phyloP scores from a whole-genome alignment of 2,329 filamentous ascomycete species.

The Pseudophaeomoniella oleicola region DNA sequence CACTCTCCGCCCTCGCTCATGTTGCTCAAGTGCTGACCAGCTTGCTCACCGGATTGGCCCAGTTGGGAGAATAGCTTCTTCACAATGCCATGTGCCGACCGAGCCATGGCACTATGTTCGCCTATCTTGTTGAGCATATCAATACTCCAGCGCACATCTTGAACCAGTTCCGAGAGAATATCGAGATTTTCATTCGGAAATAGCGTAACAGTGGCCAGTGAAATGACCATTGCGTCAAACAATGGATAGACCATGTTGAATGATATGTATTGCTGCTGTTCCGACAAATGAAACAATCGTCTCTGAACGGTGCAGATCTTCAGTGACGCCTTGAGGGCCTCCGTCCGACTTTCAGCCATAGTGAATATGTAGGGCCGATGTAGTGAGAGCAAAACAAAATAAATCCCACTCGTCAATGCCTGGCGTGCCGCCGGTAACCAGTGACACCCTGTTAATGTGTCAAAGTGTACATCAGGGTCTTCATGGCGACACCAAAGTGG shows the following conservation, averaged over 20 bases:
- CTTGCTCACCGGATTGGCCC: no score
- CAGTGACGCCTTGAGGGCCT: slow-evolving; percentile 8
- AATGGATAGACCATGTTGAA: slow-evolving; percentile 11
- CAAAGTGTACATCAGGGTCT: background rate
- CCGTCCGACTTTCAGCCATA: slow-evolving; percentile 6
- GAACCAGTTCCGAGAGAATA: background rate
- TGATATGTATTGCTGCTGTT: slow-evolving; percentile 8
- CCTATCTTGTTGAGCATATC: slow-evolving; percentile 2
- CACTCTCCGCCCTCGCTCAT: no score
- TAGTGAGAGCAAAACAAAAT: slow-evolving; percentile 10
- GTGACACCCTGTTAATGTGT: slow-evolving; percentile 3
- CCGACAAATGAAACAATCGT: slow-evolving; percentile 7
- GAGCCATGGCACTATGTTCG: no score
- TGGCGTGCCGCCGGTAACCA: slow-evolving; percentile 10
- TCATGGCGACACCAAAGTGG: background rate
- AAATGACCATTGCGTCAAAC: slow-evolving; percentile 11
- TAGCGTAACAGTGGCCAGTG: slow-evolving; percentile 5
- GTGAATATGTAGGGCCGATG: slow-evolving; percentile 11
- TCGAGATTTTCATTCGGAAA: slow-evolving; percentile 5
- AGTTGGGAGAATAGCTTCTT: no score
- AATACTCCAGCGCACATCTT: slow-evolving; percentile 1
- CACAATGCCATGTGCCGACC: no score
- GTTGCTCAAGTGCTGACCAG: no score
- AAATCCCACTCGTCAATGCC: slow-evolving; percentile 6
- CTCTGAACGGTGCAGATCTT: slow-evolving; percentile 8